Conservation (phyloP, 2,329 filamentous ascomycete species). For the Mollisiaceae sp. region DNA sequence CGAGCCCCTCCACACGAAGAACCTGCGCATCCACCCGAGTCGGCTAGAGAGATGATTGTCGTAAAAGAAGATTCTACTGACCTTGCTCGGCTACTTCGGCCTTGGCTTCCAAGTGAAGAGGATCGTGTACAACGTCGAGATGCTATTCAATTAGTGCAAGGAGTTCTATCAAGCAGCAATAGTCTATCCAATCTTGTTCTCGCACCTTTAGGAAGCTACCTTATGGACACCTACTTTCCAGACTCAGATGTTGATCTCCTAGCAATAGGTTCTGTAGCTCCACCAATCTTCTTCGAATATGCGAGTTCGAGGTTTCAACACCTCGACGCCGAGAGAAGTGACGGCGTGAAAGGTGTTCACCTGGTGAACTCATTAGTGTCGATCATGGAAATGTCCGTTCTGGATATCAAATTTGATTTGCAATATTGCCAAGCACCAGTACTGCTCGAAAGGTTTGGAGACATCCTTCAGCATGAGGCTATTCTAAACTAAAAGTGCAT, state of each 20-base stretch:
- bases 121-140: conserved; percentile 50
- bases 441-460: conserved; percentile 54
- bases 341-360: conserved; percentile 50
- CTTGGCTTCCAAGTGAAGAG: conserved; percentile 51
- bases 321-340: neutral
- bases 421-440: conserved; percentile 67
- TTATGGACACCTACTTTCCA: conserved; percentile 66
- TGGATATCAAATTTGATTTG: conserved; percentile 63
- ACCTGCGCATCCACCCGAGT: too few relatives aligned
- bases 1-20: neutral
- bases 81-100: conserved; percentile 44
- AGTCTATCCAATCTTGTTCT: conserved; percentile 33
- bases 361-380: conserved; percentile 52
- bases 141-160: conserved; percentile 53
- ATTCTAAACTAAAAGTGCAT: neutral
- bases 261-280: conserved; percentile 51
- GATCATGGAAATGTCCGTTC: conserved; percentile 68
- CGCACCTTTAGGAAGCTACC: conserved; percentile 56
- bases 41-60: neutral
- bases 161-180: conserved; percentile 46
- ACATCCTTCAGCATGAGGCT: neutral
- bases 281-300: conserved; percentile 24
- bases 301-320: conserved; percentile 15
- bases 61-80: conserved; percentile 32
- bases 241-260: conserved; percentile 69